Conservation (phyloP, 306 rosid species). For the Senna tora region DNA sequence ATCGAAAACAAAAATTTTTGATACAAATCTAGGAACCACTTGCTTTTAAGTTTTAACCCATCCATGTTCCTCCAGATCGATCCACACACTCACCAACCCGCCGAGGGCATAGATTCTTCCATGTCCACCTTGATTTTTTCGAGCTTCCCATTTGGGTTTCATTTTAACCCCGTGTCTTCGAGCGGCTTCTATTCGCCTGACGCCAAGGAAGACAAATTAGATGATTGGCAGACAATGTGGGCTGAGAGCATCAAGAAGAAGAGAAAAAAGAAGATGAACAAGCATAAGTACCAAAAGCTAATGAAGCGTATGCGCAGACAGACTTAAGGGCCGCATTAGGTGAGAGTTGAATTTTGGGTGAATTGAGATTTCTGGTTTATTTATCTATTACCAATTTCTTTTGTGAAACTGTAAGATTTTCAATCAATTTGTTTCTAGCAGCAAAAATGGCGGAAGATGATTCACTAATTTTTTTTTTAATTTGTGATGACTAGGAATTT, state of each 20-base stretch:
- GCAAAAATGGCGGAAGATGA: neutral
- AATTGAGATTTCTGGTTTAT: constrained; percentile 2
- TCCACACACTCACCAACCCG: constrained; percentile 12
- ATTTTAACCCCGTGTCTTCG: constrained; percentile 17
- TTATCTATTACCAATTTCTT: neutral
- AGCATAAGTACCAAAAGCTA: constrained; percentile 75
- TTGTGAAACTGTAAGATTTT: constrained; percentile 10
- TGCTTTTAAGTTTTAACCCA: no score
- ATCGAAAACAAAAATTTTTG: no score
- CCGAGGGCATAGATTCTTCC: constrained; percentile 10
- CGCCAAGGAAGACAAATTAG: neutral
- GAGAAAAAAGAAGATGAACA: constrained; percentile 84
- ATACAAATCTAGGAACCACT: no score
- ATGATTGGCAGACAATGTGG: constrained; percentile 60
- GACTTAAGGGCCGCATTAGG: constrained; percentile 49
- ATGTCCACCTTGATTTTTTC: constrained; percentile 43
- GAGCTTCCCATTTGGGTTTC: constrained; percentile 59
- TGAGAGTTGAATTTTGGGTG: constrained; percentile 36
- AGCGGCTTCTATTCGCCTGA: no score
- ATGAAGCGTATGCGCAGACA: constrained; percentile 72
- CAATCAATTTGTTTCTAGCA: constrained; percentile 1
- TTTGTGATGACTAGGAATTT: no score
- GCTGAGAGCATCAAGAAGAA: constrained; percentile 91
- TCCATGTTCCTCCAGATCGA: constrained; percentile 3
- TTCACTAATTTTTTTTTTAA: no score